Evolutionary conservation across 1,139 yeast species (phyloP).

Genomic region (Eremothecium coryli): DNA sequence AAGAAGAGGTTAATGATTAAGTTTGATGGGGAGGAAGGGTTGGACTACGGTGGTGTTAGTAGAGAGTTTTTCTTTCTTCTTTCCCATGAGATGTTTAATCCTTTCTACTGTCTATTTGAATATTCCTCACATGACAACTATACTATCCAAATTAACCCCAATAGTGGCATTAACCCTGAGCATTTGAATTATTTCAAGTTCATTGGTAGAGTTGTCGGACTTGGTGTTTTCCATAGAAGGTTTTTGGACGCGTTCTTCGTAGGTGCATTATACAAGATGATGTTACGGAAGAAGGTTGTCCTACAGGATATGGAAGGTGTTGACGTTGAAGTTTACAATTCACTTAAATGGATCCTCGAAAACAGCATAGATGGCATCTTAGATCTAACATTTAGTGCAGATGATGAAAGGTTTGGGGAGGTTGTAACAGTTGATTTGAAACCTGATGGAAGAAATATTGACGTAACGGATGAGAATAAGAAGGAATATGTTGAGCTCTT

Average conservation of each 20-base stretch:
- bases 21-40: slow-evolving; percentile 98
- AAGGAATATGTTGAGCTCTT: slow-evolving; percentile 91
- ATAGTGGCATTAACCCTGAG: slow-evolving; percentile 96
- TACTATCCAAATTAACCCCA: slow-evolving; percentile 94
- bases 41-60: slow-evolving; percentile 98
- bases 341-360: slow-evolving; percentile 90
- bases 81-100: slow-evolving; percentile 98
- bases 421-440: slow-evolving; percentile 83
- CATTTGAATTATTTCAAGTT: slow-evolving; percentile 96
- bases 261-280: slow-evolving; percentile 96
- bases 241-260: slow-evolving; percentile 96
- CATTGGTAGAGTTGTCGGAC: slow-evolving; percentile 95
- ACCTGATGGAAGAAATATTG: slow-evolving; percentile 77
- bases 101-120: slow-evolving; percentile 92
- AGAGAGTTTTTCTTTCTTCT: slow-evolving; percentile 93
- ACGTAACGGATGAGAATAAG: slow-evolving; percentile 89
- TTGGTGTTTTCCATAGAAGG: slow-evolving; percentile 96
- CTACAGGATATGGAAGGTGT: slow-evolving; percentile 98
- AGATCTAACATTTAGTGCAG: slow-evolving; percentile 87
- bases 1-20: slow-evolving; percentile 96
- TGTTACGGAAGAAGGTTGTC: slow-evolving; percentile 88
- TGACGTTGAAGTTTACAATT: slow-evolving; percentile 91
- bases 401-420: slow-evolving; percentile 95
- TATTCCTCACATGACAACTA: slow-evolving; percentile 97
- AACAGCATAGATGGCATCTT: slow-evolving; percentile 82